A percentile compares a stretch with the other conserved stretches of the same genome.
These are phyloP conservation scores for Mycena olivaceomarginata DNA, from an alignment of 768 basidiomycete genomes.

Conservation along the genomic window DNA sequence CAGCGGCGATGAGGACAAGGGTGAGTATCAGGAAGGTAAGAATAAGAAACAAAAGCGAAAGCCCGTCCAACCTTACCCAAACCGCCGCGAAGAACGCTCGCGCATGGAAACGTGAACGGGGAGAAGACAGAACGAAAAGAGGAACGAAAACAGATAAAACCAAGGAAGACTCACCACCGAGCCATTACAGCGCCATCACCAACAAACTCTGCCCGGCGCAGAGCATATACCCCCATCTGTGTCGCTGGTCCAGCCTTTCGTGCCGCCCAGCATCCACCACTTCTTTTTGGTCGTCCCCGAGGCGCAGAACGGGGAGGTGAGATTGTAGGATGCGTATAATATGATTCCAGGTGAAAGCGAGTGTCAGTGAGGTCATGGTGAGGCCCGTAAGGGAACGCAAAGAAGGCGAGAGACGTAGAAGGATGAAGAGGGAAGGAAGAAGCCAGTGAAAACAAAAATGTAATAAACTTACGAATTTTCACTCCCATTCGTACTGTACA, in stretches of 20 bases:
- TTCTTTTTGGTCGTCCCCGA: not conserved
- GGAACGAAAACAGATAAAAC: not conserved
- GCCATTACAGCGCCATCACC: not conserved
- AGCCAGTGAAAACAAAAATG: not conserved
- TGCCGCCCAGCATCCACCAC: not conserved
- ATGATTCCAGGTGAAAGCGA: not conserved
- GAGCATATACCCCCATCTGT: not conserved
- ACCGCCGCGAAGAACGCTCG: not conserved
- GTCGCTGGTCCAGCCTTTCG: not conserved
- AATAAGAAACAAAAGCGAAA: conserved; percentile 7
- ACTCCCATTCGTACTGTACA: not conserved
- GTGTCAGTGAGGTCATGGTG: not conserved
- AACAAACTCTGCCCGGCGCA: too few species aligned
- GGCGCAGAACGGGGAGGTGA: not conserved
- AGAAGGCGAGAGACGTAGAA: not conserved
- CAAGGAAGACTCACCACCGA: conserved; percentile 4
- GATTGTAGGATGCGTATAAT: not conserved
- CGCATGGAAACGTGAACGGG: conserved; percentile 9
- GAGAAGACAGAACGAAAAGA: conserved; percentile 11
- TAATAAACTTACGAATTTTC: not conserved
- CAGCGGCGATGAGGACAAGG: conserved; percentile 1
- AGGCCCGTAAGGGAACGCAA: not conserved
- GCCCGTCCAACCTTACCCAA: not conserved
- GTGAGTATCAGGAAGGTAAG: not conserved
- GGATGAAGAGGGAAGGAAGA: not conserved